Conservation (phyloP, 2,329 filamentous ascomycete genomes). For the Colletotrichum tabaci region DNA sequence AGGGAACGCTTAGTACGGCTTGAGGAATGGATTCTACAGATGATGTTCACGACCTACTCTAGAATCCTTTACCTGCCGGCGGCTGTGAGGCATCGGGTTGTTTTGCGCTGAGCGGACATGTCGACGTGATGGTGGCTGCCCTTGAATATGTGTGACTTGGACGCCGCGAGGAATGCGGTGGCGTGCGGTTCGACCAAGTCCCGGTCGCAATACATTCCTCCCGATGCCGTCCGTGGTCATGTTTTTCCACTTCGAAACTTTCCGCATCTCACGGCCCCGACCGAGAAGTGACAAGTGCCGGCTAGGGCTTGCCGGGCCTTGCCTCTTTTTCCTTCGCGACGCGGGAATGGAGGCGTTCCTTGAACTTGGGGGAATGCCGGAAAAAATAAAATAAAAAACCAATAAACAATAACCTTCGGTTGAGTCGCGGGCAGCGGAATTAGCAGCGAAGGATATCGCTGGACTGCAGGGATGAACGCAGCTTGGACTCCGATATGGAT, state of each 20-base stretch:
- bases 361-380: not conserved
- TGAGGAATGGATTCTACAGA: not conserved
- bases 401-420: not conserved
- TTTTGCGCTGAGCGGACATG: not conserved
- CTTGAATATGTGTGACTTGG: not conserved
- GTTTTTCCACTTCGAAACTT: not conserved
- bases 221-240: not conserved
- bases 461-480: constrained; percentile 25
- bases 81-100: not conserved
- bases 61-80: not conserved
- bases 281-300: too few relatives aligned
- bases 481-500: not conserved
- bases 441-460: not conserved
- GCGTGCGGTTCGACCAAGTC: not conserved
- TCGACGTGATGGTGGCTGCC: too few relatives aligned
- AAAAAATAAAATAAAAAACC: not conserved
- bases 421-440: not conserved
- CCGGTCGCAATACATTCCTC: constrained; percentile 2
- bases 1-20: constrained; percentile 10
- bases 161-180: not conserved
- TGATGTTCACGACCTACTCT: not conserved
- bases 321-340: not conserved
- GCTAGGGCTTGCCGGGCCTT: too few relatives aligned
- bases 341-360: not conserved
- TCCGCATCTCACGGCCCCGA: not conserved